Percentiles rank a stretch among this genome's conserved stretches.
Evolutionary conservation across 495 filamentous ascomycete species (phyloP).

Genomic region (Hypoxylon crocopeplum): DNA sequence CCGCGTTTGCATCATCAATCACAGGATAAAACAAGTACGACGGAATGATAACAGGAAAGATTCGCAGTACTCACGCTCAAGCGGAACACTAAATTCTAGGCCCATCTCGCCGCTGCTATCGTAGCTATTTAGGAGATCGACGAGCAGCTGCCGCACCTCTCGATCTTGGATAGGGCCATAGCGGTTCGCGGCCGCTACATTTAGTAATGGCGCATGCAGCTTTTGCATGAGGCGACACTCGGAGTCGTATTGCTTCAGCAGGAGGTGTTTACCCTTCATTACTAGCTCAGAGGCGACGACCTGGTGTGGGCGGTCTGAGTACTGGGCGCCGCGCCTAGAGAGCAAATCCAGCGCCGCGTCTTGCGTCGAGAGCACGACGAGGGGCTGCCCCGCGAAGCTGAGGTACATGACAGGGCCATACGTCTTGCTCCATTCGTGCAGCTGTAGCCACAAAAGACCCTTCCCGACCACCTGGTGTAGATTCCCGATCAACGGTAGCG

Average conservation of each 20-base stretch:
- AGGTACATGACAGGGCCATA: conserved; percentile 52
- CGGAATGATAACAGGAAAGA: too few species aligned
- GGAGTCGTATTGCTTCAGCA: conserved; percentile 34
- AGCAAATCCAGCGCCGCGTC: conserved; percentile 46
- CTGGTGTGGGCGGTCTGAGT: conserved; percentile 31
- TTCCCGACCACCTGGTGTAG: conserved; percentile 58
- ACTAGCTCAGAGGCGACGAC: conserved; percentile 48
- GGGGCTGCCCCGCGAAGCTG: conserved; percentile 34
- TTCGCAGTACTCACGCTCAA: too few species aligned
- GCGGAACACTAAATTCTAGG: too few species aligned
- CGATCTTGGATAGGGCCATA: conserved; percentile 44
- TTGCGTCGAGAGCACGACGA: conserved; percentile 40
- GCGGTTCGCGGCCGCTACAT: conserved; percentile 42
- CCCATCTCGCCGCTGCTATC: too few species aligned
- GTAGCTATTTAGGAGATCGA: conserved; percentile 21
- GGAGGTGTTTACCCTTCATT: conserved; percentile 35
- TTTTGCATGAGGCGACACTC: conserved; percentile 23
- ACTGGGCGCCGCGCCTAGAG: conserved; percentile 30
- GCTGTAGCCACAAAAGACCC: conserved; percentile 58
- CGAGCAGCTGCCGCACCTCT: conserved; percentile 21
- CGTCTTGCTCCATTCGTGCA: conserved; percentile 51
- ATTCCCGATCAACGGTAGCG: conserved; percentile 64
- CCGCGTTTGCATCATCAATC: too few species aligned
- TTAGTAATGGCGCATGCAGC: conserved; percentile 32
- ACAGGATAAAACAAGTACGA: too few species aligned